Evolutionary conservation across 257 asterid genomes (phyloP), one percentile per base, ranked within the genome.

Genomic region (Oldenlandia corymbosa): DNA sequence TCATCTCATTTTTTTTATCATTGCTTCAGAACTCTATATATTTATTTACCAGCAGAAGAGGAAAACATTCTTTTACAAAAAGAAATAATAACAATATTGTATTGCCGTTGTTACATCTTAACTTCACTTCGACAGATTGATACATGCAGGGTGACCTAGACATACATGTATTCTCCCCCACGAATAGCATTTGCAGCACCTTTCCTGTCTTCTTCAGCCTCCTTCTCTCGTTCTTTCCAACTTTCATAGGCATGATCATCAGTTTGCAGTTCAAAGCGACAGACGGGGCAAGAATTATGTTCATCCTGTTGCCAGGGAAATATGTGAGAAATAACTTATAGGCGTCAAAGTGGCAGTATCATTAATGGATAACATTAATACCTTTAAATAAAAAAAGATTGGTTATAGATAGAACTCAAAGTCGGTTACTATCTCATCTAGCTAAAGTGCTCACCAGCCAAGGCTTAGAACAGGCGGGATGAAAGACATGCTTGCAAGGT

Each of bases 181-280:
- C 96, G 95, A 55, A 92, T 67, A 9, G 99, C 99, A 67, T 92
- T 92, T 27, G 99, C 99, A 14, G 97, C 97, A 7, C 99, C 97
- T 78, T 82, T 92, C 73, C 97, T 76, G 57, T 92, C 99, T 78
- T 89, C 97, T 84, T 92, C 99, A 0, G 95, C 99, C 71, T 93
- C 97, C 66, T 81, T 87, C 71, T 93, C 97, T 75, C 88, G 76
- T 67, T 93, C 99, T 81, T 90, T 90, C 96, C 97, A 79, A 16
- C 87, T 90, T 64, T 93, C 99, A 27, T 92, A 92, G 3, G 77
- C 80, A 73, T 85, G 96, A 64, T 92, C 99, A 58, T 92, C 99
- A 0, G 99, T 87, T 83, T 78, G 84, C 72, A 92, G 83, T 75
- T 89, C 95, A 60, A 83, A 95, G 30, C 99, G 95, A 71, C 99